Evolutionary conservation across 2,329 filamentous ascomycete species (phyloP).

Genomic region (Sclerotinia sclerotiorum): DNA sequence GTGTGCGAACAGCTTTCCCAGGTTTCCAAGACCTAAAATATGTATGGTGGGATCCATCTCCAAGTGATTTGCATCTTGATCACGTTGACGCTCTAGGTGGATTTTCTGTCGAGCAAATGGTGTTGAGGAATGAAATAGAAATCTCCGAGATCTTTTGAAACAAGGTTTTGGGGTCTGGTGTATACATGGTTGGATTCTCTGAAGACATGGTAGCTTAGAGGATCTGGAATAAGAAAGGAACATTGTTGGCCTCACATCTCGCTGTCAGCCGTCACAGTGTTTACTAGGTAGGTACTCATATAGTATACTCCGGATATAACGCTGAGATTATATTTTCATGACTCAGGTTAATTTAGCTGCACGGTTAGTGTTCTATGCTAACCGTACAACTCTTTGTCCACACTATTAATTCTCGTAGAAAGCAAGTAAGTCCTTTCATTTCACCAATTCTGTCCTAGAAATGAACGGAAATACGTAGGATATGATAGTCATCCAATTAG

Average conservation of each 20-base stretch:
- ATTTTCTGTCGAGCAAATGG: not conserved
- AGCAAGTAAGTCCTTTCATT: too few species aligned
- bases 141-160: not conserved
- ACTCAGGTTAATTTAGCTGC: too few species aligned
- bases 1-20: conserved; percentile 77
- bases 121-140: not conserved
- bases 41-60: conserved; percentile 52
- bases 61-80: not conserved
- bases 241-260: not conserved
- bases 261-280: not conserved
- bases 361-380: too few species aligned
- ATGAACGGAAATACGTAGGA: too few species aligned
- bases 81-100: not conserved
- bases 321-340: too few species aligned
- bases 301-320: too few species aligned
- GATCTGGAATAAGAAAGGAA: not conserved
- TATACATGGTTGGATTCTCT: not conserved
- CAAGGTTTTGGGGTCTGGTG: not conserved
- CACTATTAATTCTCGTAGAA: too few species aligned
- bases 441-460: too few species aligned
- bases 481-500: too few species aligned
- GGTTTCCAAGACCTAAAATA: conserved; percentile 76
- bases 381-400: too few species aligned
- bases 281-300: too few species aligned
- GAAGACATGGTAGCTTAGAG: not conserved